Conservation (phyloP, 495 filamentous ascomycete species). For the Penicillium nucicola region DNA sequence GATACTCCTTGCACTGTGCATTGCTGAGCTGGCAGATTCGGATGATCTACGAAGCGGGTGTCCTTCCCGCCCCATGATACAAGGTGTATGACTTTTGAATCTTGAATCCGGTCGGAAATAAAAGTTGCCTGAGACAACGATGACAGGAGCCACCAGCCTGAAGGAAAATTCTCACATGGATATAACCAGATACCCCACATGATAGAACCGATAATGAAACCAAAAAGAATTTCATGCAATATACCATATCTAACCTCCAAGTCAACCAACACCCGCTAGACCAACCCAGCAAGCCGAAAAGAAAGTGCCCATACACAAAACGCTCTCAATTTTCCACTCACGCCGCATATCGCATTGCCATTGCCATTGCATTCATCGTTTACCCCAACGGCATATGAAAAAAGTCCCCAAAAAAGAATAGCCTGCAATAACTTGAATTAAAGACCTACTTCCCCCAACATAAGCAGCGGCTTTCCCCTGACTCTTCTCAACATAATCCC, state of each 20-base stretch:
- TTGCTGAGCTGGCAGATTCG: no score
- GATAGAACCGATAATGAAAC: slow-evolving; percentile 5
- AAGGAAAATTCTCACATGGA: background rate
- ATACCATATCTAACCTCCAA: slow-evolving; percentile 4
- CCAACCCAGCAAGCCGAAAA: background rate
- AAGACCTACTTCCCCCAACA: slow-evolving; percentile 7
- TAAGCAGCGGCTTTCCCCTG: slow-evolving; percentile 18
- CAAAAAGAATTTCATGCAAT: slow-evolving; percentile 9
- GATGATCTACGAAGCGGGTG: no score
- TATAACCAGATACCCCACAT: slow-evolving; percentile 1
- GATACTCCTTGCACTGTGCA: no score
- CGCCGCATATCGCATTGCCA: no score
- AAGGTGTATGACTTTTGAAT: no score
- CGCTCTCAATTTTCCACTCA: background rate
- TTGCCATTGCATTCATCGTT: background rate
- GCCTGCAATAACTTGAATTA: no score
- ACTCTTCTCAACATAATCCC: slow-evolving; percentile 41
- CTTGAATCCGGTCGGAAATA: background rate
- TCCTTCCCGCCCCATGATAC: no score
- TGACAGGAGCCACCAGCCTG: background rate
- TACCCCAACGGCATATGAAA: background rate
- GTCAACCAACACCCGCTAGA: background rate
- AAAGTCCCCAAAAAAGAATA: background rate
- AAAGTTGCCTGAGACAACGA: background rate
- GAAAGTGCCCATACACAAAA: background rate